phyloP scores from a whole-genome alignment of 371 early-diverging fungal genomes.

The Haplosporangium sp. region DNA sequence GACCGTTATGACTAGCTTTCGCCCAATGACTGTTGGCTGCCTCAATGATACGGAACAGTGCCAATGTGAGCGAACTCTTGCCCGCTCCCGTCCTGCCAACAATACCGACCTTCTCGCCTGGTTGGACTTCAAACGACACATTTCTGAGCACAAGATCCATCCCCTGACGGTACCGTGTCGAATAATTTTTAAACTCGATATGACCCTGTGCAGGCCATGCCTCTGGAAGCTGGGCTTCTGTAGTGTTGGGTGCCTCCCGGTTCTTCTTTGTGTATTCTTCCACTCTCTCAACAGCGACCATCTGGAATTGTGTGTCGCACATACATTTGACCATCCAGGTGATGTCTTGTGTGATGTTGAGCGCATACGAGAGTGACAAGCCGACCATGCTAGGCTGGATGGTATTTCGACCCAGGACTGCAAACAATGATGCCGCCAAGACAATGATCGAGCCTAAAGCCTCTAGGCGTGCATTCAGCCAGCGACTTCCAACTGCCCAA shows the following conservation, averaged over 20 bases:
- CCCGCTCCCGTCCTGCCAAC: slow-evolving; percentile 95
- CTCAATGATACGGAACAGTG: slow-evolving; percentile 94
- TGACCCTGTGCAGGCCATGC: slow-evolving; percentile 75
- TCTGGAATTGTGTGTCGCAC: slow-evolving; percentile 71
- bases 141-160: slow-evolving; percentile 71
- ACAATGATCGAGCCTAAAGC: slow-evolving; percentile 48
- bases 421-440: slow-evolving; percentile 35
- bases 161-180: slow-evolving; percentile 72
- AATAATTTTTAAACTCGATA: slow-evolving; percentile 69
- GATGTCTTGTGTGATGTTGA: slow-evolving; percentile 71
- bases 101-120: slow-evolving; percentile 87
- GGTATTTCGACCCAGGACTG: slow-evolving; percentile 39
- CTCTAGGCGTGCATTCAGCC: slow-evolving; percentile 86
- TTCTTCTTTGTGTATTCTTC: slow-evolving; percentile 72
- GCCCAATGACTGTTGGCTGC: slow-evolving; percentile 65
- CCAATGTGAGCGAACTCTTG: slow-evolving; percentile 86
- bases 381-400: slow-evolving; percentile 68
- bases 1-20: slow-evolving; percentile 50
- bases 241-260: slow-evolving; percentile 68
- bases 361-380: slow-evolving; percentile 73
- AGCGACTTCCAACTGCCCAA: slow-evolving; percentile 82
- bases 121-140: slow-evolving; percentile 70
- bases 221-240: slow-evolving; percentile 62
- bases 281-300: slow-evolving; percentile 87
- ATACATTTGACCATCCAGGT: slow-evolving; percentile 79